Evolutionary conservation across 2,329 filamentous ascomycete genomes (phyloP).

Genomic region (Phialophora expanda): DNA sequence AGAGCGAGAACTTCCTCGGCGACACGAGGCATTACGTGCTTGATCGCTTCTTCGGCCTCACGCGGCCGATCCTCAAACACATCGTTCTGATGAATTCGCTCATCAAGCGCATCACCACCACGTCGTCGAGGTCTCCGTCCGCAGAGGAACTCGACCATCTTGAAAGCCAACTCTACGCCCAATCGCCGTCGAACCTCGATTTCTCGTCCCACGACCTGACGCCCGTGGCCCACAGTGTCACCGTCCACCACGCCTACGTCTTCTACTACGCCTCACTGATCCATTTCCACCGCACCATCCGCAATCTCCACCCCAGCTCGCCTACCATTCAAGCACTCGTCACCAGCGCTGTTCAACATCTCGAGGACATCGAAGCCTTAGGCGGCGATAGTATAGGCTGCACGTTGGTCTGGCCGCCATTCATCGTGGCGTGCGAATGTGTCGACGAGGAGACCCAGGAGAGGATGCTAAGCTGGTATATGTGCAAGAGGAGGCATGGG

Average conservation of each 20-base stretch:
- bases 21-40: constrained; percentile 39
- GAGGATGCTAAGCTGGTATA: constrained; percentile 44
- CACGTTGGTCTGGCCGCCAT: constrained; percentile 47
- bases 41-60: constrained; percentile 43
- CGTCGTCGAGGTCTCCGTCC: constrained; percentile 14
- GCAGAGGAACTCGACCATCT: constrained; percentile 42
- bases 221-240: constrained; percentile 39
- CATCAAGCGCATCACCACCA: constrained; percentile 37
- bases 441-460: constrained; percentile 39
- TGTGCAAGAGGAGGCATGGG: constrained; percentile 44
- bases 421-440: constrained; percentile 47
- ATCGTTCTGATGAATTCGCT: constrained; percentile 40
- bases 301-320: constrained; percentile 36
- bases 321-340: constrained; percentile 43
- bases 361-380: constrained; percentile 44
- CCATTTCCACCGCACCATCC: constrained; percentile 46
- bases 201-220: constrained; percentile 33
- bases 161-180: constrained; percentile 43
- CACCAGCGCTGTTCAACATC: constrained; percentile 42
- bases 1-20: constrained; percentile 36
- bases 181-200: constrained; percentile 35
- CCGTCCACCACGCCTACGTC: constrained; percentile 38
- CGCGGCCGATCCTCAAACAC: constrained; percentile 40
- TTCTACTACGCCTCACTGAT: constrained; percentile 48
- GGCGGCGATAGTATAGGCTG: constrained; percentile 43